phyloP scores from a whole-genome alignment of 129 eudicot species.

The Erigeron canadensis region DNA sequence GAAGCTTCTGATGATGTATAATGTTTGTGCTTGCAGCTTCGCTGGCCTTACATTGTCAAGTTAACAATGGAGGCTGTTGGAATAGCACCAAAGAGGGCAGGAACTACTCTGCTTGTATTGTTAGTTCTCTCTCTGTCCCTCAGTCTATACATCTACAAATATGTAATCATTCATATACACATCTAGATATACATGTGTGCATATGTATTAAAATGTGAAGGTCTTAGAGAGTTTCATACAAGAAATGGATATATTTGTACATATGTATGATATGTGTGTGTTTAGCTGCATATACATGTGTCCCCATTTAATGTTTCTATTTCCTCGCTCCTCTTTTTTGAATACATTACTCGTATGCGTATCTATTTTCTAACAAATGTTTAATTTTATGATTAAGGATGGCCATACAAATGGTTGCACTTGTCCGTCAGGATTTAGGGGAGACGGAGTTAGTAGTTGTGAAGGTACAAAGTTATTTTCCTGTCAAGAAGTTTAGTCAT shows the following conservation, averaged over 20 bases:
- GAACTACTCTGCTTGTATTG: conserved; percentile 75
- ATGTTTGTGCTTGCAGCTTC: conserved; percentile 47
- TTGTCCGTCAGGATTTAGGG: conserved; percentile 84
- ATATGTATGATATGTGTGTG: background rate
- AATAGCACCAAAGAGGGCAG: conserved; percentile 43
- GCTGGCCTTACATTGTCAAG: conserved; percentile 52
- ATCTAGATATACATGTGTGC: background rate
- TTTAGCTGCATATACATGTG: background rate
- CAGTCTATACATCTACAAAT: background rate
- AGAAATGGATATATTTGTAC: too few relatives aligned
- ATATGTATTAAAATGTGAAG: background rate
- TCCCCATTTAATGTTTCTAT: background rate
- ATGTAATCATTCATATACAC: background rate
- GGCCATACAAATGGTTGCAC: conserved; percentile 64
- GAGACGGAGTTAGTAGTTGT: conserved; percentile 69
- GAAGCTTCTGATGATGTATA: background rate
- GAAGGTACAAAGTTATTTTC: conserved; percentile 51
- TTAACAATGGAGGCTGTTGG: conserved; percentile 96
- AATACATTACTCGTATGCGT: too few relatives aligned
- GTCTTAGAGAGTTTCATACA: too few relatives aligned
- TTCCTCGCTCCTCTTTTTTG: background rate
- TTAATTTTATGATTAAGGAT: conserved; percentile 41
- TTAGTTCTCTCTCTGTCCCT: conserved; percentile 38
- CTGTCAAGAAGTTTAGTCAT: background rate
- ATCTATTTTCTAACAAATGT: background rate